These are phyloP conservation scores for Eimeria tenella DNA, from an alignment of 169 alveolate species.

Conservation along the genomic window DNA sequence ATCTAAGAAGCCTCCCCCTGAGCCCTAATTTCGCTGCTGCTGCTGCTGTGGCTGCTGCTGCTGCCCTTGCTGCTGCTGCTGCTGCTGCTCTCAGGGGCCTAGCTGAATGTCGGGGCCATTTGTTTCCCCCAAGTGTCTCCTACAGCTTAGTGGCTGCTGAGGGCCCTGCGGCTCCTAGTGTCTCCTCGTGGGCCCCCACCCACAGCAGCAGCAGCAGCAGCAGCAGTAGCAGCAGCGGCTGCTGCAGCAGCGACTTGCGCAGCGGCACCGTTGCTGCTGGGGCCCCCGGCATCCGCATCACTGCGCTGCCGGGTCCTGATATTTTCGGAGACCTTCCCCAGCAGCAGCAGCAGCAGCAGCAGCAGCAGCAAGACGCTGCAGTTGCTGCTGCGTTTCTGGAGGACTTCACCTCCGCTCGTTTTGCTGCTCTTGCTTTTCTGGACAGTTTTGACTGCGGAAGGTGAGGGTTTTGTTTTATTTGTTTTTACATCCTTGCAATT, in stretches of 20 bases:
- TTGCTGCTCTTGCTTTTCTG: neutral
- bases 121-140: constrained; percentile 20
- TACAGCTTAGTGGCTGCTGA: neutral
- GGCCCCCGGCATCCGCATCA: constrained; percentile 10
- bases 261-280: neutral
- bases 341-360: neutral
- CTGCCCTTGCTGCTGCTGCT: constrained; percentile 70
- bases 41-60: constrained; percentile 49
- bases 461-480: neutral
- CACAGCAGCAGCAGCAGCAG: neutral
- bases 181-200: neutral
- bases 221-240: neutral
- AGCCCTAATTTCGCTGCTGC: neutral
- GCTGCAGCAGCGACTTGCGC: neutral
- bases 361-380: neutral
- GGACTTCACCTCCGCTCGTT: neutral
- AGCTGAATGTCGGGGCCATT: constrained; percentile 41
- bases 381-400: neutral
- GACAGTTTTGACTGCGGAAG: neutral
- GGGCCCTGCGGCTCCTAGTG: neutral
- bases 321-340: neutral
- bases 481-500: no score
- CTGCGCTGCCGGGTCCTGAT: neutral
- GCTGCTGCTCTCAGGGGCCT: constrained; percentile 39
- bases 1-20: no score